phyloP scores from a whole-genome alignment of 495 filamentous ascomycete genomes.

The Ramalina peruviana region DNA sequence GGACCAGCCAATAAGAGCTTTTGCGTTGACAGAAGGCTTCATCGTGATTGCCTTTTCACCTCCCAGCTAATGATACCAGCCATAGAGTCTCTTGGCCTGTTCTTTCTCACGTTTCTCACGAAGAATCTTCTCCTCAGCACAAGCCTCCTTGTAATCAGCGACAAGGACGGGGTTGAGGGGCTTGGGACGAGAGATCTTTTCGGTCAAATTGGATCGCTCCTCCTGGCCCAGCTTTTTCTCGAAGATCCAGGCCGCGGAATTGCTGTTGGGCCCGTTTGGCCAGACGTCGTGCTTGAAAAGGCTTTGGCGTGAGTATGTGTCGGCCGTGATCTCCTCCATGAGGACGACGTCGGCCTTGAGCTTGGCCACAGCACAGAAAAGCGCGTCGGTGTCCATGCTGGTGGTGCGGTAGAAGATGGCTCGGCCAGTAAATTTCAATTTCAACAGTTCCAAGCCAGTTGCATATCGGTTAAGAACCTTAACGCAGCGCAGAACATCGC shows the following conservation, averaged over 20 bases:
- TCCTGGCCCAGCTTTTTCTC: not conserved
- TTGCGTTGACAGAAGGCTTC: too few species aligned
- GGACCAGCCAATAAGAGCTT: too few species aligned
- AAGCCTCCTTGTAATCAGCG: not conserved
- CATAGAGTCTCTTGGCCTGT: too few species aligned
- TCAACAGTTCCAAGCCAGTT: constrained; percentile 5
- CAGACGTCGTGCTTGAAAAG: not conserved
- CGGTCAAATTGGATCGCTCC: not conserved
- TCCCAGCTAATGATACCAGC: too few species aligned
- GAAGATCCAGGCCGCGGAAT: not conserved
- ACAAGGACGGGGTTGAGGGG: not conserved
- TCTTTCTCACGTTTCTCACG: not conserved
- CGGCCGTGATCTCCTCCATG: not conserved
- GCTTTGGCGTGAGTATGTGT: not conserved
- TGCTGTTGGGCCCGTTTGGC: not conserved
- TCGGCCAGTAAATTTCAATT: constrained; percentile 9
- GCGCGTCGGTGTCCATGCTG: not conserved
- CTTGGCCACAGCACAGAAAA: constrained; percentile 1
- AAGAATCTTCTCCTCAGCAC: not conserved
- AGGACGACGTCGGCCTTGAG: constrained; percentile 6
- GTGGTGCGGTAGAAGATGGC: not conserved
- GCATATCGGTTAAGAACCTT: constrained; percentile 3
- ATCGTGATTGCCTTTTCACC: too few species aligned
- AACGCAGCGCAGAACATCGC: constrained; percentile 6
- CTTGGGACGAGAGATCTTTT: not conserved